phyloP scores from a whole-genome alignment of 768 basidiomycete species.

The Epithele typhae region DNA sequence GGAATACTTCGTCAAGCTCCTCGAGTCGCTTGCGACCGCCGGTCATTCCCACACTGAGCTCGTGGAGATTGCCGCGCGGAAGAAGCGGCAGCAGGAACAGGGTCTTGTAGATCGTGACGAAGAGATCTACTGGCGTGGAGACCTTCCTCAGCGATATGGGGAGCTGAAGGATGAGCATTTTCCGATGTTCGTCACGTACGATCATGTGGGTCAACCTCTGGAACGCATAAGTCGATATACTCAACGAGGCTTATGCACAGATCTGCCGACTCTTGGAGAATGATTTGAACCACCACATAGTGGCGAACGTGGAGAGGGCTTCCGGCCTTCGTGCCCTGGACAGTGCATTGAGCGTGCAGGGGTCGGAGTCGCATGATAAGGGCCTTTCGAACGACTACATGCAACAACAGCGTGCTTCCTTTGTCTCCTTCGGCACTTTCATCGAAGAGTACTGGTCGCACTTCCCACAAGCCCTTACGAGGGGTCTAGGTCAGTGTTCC shows the following conservation, averaged over 20 bases:
- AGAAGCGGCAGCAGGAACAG: conserved; percentile 3
- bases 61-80: conserved; percentile 15
- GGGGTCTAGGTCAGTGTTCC: conserved; percentile 34
- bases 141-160: neutral
- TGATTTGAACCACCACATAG: no score
- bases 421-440: conserved; percentile 47
- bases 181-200: conserved; percentile 31
- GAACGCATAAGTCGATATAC: no score
- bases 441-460: conserved; percentile 53
- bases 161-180: neutral
- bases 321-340: no score
- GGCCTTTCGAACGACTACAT: conserved; percentile 19
- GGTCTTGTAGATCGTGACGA: conserved; percentile 35
- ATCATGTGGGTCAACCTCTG: conserved; percentile 21
- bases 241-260: conserved; percentile 22
- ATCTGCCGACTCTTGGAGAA: conserved; percentile 19
- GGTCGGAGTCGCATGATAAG: neutral
- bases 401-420: conserved; percentile 15
- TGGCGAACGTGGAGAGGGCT: no score
- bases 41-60: conserved; percentile 37
- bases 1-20: conserved; percentile 54
- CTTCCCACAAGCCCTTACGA: conserved; percentile 46
- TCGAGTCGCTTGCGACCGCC: conserved; percentile 31
- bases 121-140: neutral
- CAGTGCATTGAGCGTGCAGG: conserved; percentile 7